A percentile compares a stretch with the other conserved stretches of the same genome.
phyloP scores from a whole-genome alignment of 192 early-diverging fungal genomes.

The Lobosporangium transversale region DNA sequence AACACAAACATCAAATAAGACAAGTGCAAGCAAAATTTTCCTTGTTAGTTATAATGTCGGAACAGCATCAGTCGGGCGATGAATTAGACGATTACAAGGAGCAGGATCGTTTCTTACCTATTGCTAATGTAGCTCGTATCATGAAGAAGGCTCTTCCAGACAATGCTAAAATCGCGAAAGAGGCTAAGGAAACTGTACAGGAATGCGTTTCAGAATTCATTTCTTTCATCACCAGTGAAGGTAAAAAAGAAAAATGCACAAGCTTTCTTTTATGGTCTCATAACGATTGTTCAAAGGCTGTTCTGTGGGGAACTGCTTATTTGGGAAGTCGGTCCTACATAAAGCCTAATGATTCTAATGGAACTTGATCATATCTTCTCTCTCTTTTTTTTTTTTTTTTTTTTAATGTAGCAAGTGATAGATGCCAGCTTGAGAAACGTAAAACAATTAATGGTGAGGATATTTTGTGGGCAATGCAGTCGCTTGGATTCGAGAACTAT shows the following conservation, averaged over 20 bases:
- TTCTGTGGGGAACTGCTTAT: too few relatives aligned
- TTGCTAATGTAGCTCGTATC: conserved; percentile 95
- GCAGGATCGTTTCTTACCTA: conserved; percentile 96
- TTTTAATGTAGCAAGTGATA: conserved; percentile 93
- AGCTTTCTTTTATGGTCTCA: too few relatives aligned
- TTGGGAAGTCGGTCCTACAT: too few relatives aligned
- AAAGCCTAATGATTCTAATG: too few relatives aligned
- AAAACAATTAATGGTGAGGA: conserved; percentile 99
- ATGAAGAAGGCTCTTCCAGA: conserved; percentile 98
- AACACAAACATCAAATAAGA: too few relatives aligned
- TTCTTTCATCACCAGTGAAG: conserved; percentile 97
- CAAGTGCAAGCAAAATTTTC: too few relatives aligned
- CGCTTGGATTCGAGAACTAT: conserved; percentile 98
- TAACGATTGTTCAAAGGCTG: too few relatives aligned
- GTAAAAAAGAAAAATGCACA: too few relatives aligned
- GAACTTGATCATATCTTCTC: too few relatives aligned
- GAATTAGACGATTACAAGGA: conserved; percentile 86
- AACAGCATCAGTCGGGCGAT: conserved; percentile 64
- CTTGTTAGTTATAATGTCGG: conserved; percentile 54
- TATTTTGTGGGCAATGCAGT: conserved; percentile 97
- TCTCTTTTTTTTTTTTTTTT: too few relatives aligned
- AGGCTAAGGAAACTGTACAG: conserved; percentile 96
- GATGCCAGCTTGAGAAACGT: conserved; percentile 93
- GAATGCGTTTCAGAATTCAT: conserved; percentile 99
- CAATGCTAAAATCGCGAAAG: conserved; percentile 98